Base-by-base conservation (phyloP, 2,329 filamentous ascomycete species). In the Trematosphaeria pertusa region DNA sequence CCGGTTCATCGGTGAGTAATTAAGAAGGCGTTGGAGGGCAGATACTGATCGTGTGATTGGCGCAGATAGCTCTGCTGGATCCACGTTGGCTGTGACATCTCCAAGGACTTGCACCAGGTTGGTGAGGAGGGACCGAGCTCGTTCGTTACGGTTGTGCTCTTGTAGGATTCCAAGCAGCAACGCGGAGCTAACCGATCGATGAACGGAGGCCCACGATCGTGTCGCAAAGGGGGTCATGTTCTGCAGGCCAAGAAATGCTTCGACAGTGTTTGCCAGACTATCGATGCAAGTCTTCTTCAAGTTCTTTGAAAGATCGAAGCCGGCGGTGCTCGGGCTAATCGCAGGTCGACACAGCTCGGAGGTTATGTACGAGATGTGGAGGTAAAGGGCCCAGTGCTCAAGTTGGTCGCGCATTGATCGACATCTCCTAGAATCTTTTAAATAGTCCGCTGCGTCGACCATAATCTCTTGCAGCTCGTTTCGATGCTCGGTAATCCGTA, bases 301-400 rank as follows among this genome's bases (percentile, higher is more conserved):
- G 9, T 67, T 78, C 59, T 67, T 75, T 52, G 65, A 73, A 31
- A 77, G 64, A 33, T 77, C 76, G 39, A 71, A 60, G 12, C 67
- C 65, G 30, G 78, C 75, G 7, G 73, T 73, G 33, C 74, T 71
- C 8, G 79, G 75, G 58, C 81, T 84, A 58, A 86, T 77, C 18
- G 82, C 80, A 24, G 83, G 82, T 22, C 83, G 78, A 60, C 81
- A 85, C 22, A 86, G 78, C 67, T 86, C 83, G 4, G 83, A 85
- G 17, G 79, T 79, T 48, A 84, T 79, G 64, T 86, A 86, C 6
- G 81, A 84, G 15, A 81, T 80, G 61, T 86, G 83, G 3, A 86
- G 69, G 58, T 84, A 84, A 4, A 86, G 63, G 0, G 80, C 81
- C 66, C 83, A 81, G 50, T 84, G 79, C 62, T 86, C 81, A 2